These are phyloP conservation scores for Pyrus bretschneideri DNA, from an alignment of 306 rosid species.

Conservation along the genomic window DNA sequence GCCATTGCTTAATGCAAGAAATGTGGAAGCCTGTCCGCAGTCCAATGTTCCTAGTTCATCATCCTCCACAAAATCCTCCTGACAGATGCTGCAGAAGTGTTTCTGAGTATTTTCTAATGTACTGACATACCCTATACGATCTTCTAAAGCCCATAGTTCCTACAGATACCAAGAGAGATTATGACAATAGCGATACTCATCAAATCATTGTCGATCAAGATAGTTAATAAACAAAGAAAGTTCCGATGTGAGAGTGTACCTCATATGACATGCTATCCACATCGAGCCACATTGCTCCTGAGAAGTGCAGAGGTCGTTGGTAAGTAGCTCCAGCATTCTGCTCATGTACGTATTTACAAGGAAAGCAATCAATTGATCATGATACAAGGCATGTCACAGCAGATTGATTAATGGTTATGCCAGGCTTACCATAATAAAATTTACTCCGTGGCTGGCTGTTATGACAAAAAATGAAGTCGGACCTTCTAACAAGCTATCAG, in stretches of 20 bases:
- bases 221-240: too few species aligned
- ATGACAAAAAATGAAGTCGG: neutral
- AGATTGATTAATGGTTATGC: neutral
- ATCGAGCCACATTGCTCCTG: slow-evolving; percentile 17
- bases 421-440: neutral
- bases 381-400: neutral
- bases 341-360: neutral
- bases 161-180: neutral
- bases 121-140: slow-evolving; percentile 19
- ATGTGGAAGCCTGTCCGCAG: slow-evolving; percentile 18
- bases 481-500: slow-evolving; percentile 1
- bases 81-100: slow-evolving; percentile 15
- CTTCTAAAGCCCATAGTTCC: slow-evolving; percentile 23
- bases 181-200: neutral
- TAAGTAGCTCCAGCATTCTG: slow-evolving; percentile 7
- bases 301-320: neutral
- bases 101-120: slow-evolving; percentile 7
- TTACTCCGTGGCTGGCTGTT: neutral
- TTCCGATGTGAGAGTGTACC: neutral
- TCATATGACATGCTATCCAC: slow-evolving; percentile 24
- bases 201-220: neutral
- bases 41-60: slow-evolving; percentile 17
- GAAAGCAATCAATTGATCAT: neutral
- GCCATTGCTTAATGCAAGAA: slow-evolving; percentile 19
- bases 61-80: slow-evolving; percentile 19